phyloP scores from a whole-genome alignment of 306 rosid species.

The Vigna radiata region DNA sequence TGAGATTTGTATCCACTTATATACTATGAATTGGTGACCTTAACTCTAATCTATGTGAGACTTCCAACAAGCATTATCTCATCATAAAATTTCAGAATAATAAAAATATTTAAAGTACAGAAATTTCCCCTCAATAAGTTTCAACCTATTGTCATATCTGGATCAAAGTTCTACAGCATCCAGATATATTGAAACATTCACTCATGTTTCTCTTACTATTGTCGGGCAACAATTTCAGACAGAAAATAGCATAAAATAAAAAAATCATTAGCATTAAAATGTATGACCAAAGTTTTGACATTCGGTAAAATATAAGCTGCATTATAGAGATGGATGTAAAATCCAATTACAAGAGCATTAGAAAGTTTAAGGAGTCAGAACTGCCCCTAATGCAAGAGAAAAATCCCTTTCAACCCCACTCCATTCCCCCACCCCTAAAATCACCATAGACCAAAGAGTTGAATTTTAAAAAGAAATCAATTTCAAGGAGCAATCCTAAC shows the following conservation, averaged over 20 bases:
- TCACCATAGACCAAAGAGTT: background rate
- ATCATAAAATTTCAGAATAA: background rate
- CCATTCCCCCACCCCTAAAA: background rate
- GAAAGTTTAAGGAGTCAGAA: background rate
- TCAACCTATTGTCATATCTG: constrained; percentile 12
- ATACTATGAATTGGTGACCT: too few species aligned
- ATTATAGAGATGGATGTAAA: background rate
- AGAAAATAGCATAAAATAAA: background rate
- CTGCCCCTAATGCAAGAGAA: background rate
- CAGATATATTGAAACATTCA: constrained; percentile 16
- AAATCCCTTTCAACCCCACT: constrained; percentile 5
- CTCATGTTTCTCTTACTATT: constrained; percentile 9
- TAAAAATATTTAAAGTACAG: background rate
- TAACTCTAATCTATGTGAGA: too few species aligned
- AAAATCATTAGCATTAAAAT: constrained; percentile 13
- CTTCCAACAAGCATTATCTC: too few species aligned
- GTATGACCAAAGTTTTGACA: background rate
- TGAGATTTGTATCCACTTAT: too few species aligned
- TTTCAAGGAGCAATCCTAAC: constrained; percentile 27
- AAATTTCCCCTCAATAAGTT: background rate
- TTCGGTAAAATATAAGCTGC: background rate
- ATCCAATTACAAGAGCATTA: constrained; percentile 27
- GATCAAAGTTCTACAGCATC: constrained; percentile 6
- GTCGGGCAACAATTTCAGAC: constrained; percentile 1
- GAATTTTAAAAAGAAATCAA: constrained; percentile 29